Base-by-base conservation (phyloP, 2,329 filamentous ascomycete genomes). In the Verticillium albo-atrum region DNA sequence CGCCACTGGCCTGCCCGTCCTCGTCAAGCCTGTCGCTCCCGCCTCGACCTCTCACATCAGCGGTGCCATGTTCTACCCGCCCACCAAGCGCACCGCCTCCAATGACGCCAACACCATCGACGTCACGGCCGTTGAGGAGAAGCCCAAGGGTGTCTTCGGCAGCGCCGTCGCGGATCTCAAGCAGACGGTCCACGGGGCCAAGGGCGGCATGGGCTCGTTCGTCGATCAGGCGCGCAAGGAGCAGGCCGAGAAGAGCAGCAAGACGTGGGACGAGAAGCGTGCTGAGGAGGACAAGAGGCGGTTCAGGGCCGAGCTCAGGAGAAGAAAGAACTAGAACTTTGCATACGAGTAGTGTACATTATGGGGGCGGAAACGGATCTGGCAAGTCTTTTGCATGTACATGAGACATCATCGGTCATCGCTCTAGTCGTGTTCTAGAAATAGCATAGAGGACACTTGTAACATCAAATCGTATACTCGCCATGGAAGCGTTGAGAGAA, bases 161-260 rank as follows among this genome's bases (percentile, higher is more conserved):
- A 65, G 61, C 55, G 71, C 71, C 65, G 61, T 77, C 34, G 61
- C 68, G 53, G 73, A 74, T 32, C 66, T 75, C 61, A 75, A 75
- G 66, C 73, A 77, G 68, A 71, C 74, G 30, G 62, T 77, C 20
- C 67, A 69, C 60, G 72, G 65, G 62, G 71, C 72, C 58, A 75
- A 58, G 62, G 62, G 63, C 53, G 60, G 63, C 35, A 57, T 72
- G 5, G 73, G 75, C 54, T 64, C 69, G 35, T 71, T 71, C 53
- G 58, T 65, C 26, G 69, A 63, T 56, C 47, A 68, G 14, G 71
- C 68, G 1, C 69, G 71, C 23, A 57, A 69, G 59, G 72, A 76
- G 47, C 70, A 72, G 55, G 70, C 72, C 1, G 73, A 72, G 65
- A 67, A 69, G 64, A 69, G 70, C 62, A 71, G 73, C 57, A 69